phyloP scores from a whole-genome alignment of 495 filamentous ascomycete species.

The Aeminium ludgeri region DNA sequence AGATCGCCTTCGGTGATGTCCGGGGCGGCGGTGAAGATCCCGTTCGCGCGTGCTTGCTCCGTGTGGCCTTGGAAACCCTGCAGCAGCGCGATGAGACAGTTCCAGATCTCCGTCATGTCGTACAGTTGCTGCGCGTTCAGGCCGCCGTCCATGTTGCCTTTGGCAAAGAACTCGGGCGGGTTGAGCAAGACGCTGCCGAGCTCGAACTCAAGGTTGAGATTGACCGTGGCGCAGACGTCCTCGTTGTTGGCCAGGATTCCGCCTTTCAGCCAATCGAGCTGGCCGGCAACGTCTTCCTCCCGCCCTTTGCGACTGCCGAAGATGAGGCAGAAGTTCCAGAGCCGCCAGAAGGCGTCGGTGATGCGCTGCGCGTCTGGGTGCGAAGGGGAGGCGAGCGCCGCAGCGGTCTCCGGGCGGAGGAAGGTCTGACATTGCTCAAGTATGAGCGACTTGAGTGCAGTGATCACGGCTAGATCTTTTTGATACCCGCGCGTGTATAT shows the following conservation, averaged over 20 bases:
- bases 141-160: conserved; percentile 36
- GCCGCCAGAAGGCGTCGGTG: conserved; percentile 50
- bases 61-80: conserved; percentile 41
- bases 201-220: conserved; percentile 33
- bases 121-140: conserved; percentile 41
- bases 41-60: conserved; percentile 36
- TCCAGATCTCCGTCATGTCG: conserved; percentile 54
- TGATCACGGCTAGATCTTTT: conserved; percentile 41
- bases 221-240: conserved; percentile 22
- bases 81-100: conserved; percentile 40
- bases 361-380: conserved; percentile 34
- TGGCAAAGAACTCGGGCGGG: conserved; percentile 40
- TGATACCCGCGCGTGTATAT: conserved; percentile 41
- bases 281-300: conserved; percentile 44
- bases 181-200: conserved; percentile 38
- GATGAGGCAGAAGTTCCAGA: conserved; percentile 55
- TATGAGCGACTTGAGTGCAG: conserved; percentile 42
- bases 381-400: conserved; percentile 37
- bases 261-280: conserved; percentile 49
- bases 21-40: conserved; percentile 36
- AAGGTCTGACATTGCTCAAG: conserved; percentile 41
- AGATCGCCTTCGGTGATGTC: conserved; percentile 30
- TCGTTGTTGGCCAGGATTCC: conserved; percentile 34
- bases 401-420: conserved; percentile 40
- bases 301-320: conserved; percentile 43